A percentile compares a stretch with the other conserved stretches of the same genome.
Evolutionary conservation across 495 filamentous ascomycete species (phyloP).

Genomic region (Talaromyces proteolyticus): DNA sequence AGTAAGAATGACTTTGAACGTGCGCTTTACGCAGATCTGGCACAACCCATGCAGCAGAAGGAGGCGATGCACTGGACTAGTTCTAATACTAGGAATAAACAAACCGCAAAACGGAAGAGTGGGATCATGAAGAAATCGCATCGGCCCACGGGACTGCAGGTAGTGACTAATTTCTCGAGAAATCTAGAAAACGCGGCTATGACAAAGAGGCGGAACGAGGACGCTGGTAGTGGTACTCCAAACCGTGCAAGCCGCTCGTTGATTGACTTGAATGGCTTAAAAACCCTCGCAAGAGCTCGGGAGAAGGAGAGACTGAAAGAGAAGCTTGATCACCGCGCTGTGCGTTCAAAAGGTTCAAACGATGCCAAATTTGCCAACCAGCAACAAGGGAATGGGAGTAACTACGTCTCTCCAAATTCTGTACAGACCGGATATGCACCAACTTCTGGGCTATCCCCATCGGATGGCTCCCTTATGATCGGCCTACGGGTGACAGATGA

Average conservation of each 20-base stretch:
- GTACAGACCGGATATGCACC: background rate
- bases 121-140: constrained; percentile 40
- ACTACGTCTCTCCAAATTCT: constrained; percentile 10
- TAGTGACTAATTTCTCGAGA: constrained; percentile 51
- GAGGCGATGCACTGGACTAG: background rate
- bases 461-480: constrained; percentile 71
- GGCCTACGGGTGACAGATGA: constrained; percentile 65
- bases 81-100: background rate
- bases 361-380: too few species aligned
- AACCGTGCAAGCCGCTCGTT: constrained; percentile 14
- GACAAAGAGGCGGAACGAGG: background rate
- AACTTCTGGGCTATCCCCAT: constrained; percentile 64
- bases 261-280: constrained; percentile 36
- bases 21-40: background rate
- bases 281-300: constrained; percentile 26
- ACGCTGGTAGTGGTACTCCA: background rate
- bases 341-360: constrained; percentile 12
- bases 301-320: constrained; percentile 27
- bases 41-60: background rate
- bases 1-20: background rate
- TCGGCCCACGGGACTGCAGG: constrained; percentile 51
- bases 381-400: constrained; percentile 10
- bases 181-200: constrained; percentile 14
- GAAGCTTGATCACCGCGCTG: constrained; percentile 3
- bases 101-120: constrained; percentile 2